Evolutionary conservation across 2,329 filamentous ascomycete species (phyloP).

Genomic region (Aspergillus sp.): DNA sequence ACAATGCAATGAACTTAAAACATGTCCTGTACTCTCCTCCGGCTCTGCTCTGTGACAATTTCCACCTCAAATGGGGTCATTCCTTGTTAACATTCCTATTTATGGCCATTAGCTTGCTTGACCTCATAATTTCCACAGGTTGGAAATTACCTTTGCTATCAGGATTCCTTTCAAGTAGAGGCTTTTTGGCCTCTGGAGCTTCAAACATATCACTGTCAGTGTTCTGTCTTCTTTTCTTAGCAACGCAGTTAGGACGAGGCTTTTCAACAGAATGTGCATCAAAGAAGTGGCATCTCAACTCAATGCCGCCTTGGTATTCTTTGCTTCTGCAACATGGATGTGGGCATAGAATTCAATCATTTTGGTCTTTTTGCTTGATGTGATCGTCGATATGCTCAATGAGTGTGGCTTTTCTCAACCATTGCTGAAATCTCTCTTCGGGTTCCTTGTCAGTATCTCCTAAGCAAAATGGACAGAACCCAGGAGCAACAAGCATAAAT

Average conservation of each 20-base stretch:
- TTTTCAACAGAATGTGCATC: conserved; percentile 5
- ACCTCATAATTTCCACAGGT: neutral
- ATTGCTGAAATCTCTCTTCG: conserved; percentile 6
- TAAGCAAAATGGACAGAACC: conserved; percentile 9
- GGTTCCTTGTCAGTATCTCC: conserved; percentile 3
- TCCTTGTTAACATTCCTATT: neutral
- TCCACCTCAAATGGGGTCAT: neutral
- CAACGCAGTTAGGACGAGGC: conserved; percentile 5
- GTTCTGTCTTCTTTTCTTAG: conserved; percentile 1
- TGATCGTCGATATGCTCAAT: conserved; percentile 8
- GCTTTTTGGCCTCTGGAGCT: neutral
- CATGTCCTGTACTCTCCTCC: neutral
- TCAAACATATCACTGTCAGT: neutral
- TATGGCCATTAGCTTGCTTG: neutral
- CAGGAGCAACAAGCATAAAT: conserved; percentile 7
- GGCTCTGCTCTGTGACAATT: neutral
- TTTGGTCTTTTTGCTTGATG: neutral
- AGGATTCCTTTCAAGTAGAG: neutral
- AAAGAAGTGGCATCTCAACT: conserved; percentile 3
- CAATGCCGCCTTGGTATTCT: neutral
- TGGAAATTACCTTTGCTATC: neutral
- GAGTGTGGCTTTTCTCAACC: conserved; percentile 6
- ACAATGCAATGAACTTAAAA: neutral
- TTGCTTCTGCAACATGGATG: conserved; percentile 2
- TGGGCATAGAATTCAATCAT: conserved; percentile 1